Conservation (phyloP, 2,329 filamentous ascomycete genomes). For the Fusarium devonianum region DNA sequence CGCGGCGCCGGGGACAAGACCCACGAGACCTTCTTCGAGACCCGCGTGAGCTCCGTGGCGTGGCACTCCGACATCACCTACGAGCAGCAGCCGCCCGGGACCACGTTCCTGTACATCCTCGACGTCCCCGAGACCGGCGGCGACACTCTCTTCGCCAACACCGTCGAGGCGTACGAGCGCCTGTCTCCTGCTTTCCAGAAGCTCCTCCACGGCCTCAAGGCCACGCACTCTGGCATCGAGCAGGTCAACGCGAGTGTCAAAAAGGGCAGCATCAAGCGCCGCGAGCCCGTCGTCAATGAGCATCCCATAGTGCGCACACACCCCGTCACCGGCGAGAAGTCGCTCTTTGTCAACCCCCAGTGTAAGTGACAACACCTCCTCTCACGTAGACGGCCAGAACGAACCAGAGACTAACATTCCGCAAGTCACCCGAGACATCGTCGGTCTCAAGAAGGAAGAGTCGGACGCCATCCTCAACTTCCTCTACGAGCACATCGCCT, state of each 20-base stretch:
- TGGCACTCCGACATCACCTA: constrained; percentile 93
- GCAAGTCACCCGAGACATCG: constrained; percentile 78
- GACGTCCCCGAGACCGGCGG: constrained; percentile 82
- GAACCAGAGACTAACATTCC: background rate
- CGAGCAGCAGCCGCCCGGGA: constrained; percentile 86
- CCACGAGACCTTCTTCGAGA: constrained; percentile 66
- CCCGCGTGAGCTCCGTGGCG: constrained; percentile 79
- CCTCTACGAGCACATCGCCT: constrained; percentile 63
- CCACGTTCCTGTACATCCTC: constrained; percentile 88
- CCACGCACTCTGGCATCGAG: constrained; percentile 82
- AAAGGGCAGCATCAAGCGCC: constrained; percentile 73
- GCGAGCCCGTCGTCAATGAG: constrained; percentile 76
- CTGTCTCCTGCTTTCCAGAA: constrained; percentile 81
- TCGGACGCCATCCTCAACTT: constrained; percentile 78
- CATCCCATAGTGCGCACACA: constrained; percentile 85
- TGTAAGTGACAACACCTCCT: constrained; percentile 60
- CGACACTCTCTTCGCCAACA: constrained; percentile 84
- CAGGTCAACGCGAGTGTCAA: constrained; percentile 75
- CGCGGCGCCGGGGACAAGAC: constrained; percentile 62
- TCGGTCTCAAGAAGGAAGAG: constrained; percentile 87
- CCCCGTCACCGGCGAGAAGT: constrained; percentile 83
- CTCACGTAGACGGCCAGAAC: no score
- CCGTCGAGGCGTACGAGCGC: constrained; percentile 80
- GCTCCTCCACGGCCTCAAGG: constrained; percentile 80
- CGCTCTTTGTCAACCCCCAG: constrained; percentile 82